Percentiles rank a stretch among this genome's conserved stretches.
phyloP scores from a whole-genome alignment of 139 green algal species.

The Coelastrella sp. region DNA sequence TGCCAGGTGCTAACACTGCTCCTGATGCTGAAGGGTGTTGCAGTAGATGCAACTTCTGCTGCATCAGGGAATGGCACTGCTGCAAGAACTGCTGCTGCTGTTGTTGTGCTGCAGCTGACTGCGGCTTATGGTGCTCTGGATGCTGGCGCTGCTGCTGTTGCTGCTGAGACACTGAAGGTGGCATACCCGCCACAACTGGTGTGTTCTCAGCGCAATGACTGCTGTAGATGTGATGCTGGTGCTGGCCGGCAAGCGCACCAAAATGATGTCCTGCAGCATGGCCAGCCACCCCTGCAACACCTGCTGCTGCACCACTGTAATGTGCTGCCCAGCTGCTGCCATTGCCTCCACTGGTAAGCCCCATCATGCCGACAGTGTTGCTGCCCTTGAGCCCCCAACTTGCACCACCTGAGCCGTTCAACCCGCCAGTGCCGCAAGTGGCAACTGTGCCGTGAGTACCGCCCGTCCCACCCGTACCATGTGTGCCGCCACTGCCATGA shows the following conservation, averaged over 20 bases:
- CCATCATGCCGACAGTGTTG: conserved; percentile 26
- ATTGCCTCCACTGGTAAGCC: background rate
- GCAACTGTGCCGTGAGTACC: conserved; percentile 5
- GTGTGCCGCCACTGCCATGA: conserved; percentile 32
- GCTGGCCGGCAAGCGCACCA: background rate
- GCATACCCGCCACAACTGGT: background rate
- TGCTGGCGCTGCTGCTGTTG: conserved; percentile 26
- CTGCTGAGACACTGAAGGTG: conserved; percentile 11
- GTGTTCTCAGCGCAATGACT: conserved; percentile 37
- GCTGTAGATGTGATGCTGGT: conserved; percentile 26
- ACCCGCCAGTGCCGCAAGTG: background rate
- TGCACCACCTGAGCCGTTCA: conserved; percentile 32
- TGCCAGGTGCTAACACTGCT: background rate
- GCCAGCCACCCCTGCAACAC: background rate
- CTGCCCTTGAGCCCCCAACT: conserved; percentile 42
- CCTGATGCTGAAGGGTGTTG: conserved; percentile 10
- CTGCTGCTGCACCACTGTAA: background rate
- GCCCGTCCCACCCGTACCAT: background rate
- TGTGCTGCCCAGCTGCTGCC: conserved; percentile 34
- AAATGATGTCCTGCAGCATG: background rate
- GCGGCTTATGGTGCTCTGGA: conserved; percentile 6
- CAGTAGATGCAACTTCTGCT: conserved; percentile 30
- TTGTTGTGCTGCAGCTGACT: conserved; percentile 10
- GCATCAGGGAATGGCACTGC: conserved; percentile 30
- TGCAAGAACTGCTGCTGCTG: conserved; percentile 39